Evolutionary conservation across 2,329 filamentous ascomycete genomes (phyloP).

Genomic region (Aphanoascus verrucosus): DNA sequence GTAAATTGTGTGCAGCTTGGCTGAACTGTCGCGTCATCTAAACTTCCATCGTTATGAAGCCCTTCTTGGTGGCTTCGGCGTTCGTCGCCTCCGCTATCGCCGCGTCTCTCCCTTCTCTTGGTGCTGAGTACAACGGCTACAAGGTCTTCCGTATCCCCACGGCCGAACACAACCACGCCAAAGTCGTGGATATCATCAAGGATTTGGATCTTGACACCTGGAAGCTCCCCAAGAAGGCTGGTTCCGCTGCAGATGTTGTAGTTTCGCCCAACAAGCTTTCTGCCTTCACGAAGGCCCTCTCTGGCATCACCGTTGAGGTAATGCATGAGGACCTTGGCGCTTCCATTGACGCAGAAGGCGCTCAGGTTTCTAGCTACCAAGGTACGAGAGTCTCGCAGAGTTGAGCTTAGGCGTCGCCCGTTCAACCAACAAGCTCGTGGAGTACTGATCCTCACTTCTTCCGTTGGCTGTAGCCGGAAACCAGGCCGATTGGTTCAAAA

Average conservation of each 20-base stretch:
- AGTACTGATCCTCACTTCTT: neutral
- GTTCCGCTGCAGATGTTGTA: slow-evolving; percentile 32
- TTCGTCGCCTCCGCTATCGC: slow-evolving; percentile 9
- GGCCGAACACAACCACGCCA: slow-evolving; percentile 10
- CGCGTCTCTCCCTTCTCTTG: neutral
- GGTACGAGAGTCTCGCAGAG: slow-evolving; percentile 18
- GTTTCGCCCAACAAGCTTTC: slow-evolving; percentile 32
- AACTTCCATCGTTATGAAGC: slow-evolving; percentile 1
- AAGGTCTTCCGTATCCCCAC: slow-evolving; percentile 19
- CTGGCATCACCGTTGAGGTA: slow-evolving; percentile 25
- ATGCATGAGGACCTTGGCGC: slow-evolving; percentile 38
- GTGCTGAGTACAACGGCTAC: slow-evolving; percentile 17
- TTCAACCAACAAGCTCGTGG: neutral
- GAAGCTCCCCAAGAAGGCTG: slow-evolving; percentile 15
- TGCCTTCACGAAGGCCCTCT: slow-evolving; percentile 29
- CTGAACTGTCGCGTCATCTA: too few species aligned
- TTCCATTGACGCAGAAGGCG: slow-evolving; percentile 26
- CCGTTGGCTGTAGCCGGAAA: slow-evolving; percentile 15
- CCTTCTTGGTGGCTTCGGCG: slow-evolving; percentile 5
- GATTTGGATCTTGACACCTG: slow-evolving; percentile 17
- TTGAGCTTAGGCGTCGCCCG: neutral
- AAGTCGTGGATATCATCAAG: slow-evolving; percentile 16
- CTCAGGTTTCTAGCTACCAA: slow-evolving; percentile 25
- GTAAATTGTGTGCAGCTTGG: too few species aligned
- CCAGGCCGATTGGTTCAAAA: slow-evolving; percentile 41